Evolutionary conservation across 75 land plant genomes (phyloP).

Genomic region (Adiantum capillusveneris): DNA sequence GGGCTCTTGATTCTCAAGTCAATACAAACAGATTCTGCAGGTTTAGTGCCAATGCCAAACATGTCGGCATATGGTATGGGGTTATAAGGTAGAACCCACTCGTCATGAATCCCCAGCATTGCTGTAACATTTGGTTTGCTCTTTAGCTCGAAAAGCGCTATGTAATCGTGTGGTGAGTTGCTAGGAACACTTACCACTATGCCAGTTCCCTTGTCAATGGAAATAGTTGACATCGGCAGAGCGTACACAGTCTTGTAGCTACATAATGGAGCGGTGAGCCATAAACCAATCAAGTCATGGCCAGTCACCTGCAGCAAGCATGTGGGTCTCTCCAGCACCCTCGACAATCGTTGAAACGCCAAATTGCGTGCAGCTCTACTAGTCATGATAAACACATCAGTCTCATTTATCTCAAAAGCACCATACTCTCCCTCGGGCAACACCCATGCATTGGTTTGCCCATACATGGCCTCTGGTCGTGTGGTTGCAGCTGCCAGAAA

Average conservation of each 20-base stretch:
- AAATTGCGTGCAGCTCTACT: too few species aligned
- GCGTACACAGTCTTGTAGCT: constrained; percentile 51
- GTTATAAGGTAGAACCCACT: constrained; percentile 11
- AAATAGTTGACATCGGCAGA: constrained; percentile 67
- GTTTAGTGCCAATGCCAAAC: not conserved
- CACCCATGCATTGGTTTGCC: constrained; percentile 88
- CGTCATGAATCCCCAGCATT: constrained; percentile 3
- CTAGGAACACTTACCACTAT: constrained; percentile 12
- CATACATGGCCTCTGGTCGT: too few species aligned
- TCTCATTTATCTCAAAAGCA: too few species aligned
- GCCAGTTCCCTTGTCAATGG: constrained; percentile 11
- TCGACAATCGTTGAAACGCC: constrained; percentile 49
- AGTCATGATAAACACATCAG: too few species aligned
- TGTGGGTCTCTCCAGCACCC: constrained; percentile 12
- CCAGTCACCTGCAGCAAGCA: constrained; percentile 22
- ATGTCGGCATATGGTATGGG: constrained; percentile 6
- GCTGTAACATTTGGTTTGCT: constrained; percentile 42
- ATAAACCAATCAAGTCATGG: constrained; percentile 73
- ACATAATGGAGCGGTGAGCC: constrained; percentile 61
- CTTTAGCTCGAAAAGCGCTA: constrained; percentile 71
- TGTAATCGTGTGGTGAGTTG: constrained; percentile 68
- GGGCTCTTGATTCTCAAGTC: constrained; percentile 70
- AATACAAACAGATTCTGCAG: constrained; percentile 9
- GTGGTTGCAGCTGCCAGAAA: too few species aligned
- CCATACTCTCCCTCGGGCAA: too few species aligned